Conservation (phyloP, 2,329 filamentous ascomycete genomes). For the Colletotrichum sp. region DNA sequence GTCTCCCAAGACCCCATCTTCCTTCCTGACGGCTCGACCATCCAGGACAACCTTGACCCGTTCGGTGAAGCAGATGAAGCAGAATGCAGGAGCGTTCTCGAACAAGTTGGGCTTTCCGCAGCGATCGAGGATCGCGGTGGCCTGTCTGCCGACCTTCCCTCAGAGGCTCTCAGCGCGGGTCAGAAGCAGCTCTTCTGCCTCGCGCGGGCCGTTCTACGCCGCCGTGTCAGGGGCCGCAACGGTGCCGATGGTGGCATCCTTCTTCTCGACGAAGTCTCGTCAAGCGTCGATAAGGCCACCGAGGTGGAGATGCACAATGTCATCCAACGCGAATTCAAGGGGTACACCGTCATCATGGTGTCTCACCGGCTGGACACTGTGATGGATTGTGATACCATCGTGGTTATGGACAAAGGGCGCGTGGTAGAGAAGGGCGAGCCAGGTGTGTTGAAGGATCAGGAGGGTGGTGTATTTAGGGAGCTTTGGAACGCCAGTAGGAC, state of each 20-base stretch:
- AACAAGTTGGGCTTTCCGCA: conserved; percentile 36
- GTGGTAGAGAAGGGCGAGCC: conserved; percentile 38
- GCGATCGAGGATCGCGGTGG: conserved; percentile 39
- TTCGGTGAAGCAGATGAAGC: conserved; percentile 30
- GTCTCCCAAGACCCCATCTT: conserved; percentile 61
- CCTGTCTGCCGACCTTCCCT: conserved; percentile 42
- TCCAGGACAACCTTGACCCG: conserved; percentile 50
- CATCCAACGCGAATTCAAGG: conserved; percentile 32
- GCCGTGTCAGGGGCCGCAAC: conserved; percentile 29
- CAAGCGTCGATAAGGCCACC: conserved; percentile 36
- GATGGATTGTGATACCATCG: conserved; percentile 49
- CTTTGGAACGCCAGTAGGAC: conserved; percentile 5
- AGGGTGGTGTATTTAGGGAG: background rate
- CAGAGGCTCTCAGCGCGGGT: conserved; percentile 58
- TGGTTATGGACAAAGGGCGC: conserved; percentile 46
- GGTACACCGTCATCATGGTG: conserved; percentile 53
- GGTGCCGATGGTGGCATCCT: conserved; percentile 26
- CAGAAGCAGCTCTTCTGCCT: conserved; percentile 71
- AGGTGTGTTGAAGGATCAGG: background rate
- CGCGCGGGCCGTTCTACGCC: conserved; percentile 60
- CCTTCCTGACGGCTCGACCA: conserved; percentile 46
- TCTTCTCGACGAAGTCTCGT: conserved; percentile 39
- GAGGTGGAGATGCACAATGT: conserved; percentile 35
- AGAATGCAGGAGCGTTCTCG: conserved; percentile 40
- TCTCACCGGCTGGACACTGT: conserved; percentile 48